Percentiles rank a stretch among this genome's conserved stretches.
phyloP scores from a whole-genome alignment of 371 early-diverging fungal genomes.

The Mycotypha africana region DNA sequence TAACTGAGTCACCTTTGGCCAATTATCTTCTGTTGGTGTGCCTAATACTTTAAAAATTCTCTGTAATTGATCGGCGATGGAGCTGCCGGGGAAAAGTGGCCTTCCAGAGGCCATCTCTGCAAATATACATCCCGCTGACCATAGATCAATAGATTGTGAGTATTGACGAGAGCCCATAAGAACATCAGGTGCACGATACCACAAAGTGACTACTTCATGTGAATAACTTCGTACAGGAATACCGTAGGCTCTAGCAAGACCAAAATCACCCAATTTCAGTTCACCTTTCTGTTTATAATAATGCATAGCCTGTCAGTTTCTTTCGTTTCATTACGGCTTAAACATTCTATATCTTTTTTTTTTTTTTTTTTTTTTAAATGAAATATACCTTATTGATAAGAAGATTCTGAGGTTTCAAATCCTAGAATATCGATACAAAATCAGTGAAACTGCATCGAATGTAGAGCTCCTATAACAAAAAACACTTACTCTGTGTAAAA shows the following conservation, averaged over 20 bases:
- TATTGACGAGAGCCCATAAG: conserved; percentile 97
- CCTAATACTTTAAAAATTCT: conserved; percentile 90
- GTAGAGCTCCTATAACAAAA: neutral
- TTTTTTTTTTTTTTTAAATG: too few relatives aligned
- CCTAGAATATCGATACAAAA: conserved; percentile 55
- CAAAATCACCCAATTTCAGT: conserved; percentile 96
- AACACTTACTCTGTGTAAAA: conserved; percentile 68
- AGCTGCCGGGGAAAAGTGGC: conserved; percentile 95
- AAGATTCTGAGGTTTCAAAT: conserved; percentile 84
- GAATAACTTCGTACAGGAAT: conserved; percentile 96
- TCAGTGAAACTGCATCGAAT: neutral
- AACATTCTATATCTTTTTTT: too few relatives aligned
- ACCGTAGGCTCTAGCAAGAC: conserved; percentile 95
- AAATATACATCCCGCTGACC: conserved; percentile 99
- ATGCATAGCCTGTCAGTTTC: too few relatives aligned
- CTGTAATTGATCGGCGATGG: conserved; percentile 82
- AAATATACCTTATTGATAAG: conserved; percentile 70
- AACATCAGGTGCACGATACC: conserved; percentile 99
- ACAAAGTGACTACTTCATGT: conserved; percentile 94
- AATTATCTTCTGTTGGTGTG: conserved; percentile 83
- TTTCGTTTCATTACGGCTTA: too few relatives aligned
- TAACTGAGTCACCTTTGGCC: conserved; percentile 90
- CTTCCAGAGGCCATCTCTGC: conserved; percentile 89
- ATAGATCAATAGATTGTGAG: conserved; percentile 97
- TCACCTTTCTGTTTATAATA: conserved; percentile 66